Conservation (phyloP, 2,329 filamentous ascomycete genomes). For the Trichoderma pleuroti region DNA sequence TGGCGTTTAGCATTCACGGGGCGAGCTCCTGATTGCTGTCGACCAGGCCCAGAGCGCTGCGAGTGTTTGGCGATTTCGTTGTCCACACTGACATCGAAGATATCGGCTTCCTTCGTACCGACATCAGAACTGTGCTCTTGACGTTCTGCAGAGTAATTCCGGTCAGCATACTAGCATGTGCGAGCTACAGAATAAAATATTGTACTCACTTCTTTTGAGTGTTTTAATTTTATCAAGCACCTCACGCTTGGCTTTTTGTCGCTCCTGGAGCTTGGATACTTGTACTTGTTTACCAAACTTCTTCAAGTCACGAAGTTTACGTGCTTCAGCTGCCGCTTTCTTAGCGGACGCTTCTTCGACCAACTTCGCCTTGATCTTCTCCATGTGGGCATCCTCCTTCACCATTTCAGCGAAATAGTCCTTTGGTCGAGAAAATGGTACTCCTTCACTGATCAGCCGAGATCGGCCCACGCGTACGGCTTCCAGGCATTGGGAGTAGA, state of each 20-base stretch:
- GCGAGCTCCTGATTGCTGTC: constrained; percentile 29
- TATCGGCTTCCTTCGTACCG: constrained; percentile 73
- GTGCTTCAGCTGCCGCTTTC: constrained; percentile 87
- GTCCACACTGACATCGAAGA: constrained; percentile 89
- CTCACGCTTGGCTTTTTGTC: constrained; percentile 85
- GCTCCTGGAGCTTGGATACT: constrained; percentile 91
- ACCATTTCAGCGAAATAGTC: constrained; percentile 99
- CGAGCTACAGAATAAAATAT: neutral
- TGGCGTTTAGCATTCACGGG: constrained; percentile 67
- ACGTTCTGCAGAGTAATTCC: constrained; percentile 61
- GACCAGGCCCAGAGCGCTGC: constrained; percentile 38
- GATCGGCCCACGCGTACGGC: constrained; percentile 70
- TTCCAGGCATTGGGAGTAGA: constrained; percentile 84
- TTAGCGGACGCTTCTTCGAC: constrained; percentile 88
- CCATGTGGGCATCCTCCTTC: constrained; percentile 98
- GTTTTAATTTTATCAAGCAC: constrained; percentile 93
- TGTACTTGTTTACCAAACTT: constrained; percentile 99
- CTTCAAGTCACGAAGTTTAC: constrained; percentile 90
- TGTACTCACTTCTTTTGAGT: constrained; percentile 83
- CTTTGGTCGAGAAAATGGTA: constrained; percentile 80
- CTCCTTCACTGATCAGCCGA: constrained; percentile 75
- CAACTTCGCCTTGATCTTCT: constrained; percentile 88
- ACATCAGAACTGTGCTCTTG: constrained; percentile 62
- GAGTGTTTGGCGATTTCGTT: constrained; percentile 49
- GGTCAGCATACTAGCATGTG: neutral